A percentile compares a stretch with the other conserved stretches of the same genome.
These are phyloP conservation scores for Monascus ruber DNA, from an alignment of 2,329 filamentous ascomycete species.

Conservation along the genomic window DNA sequence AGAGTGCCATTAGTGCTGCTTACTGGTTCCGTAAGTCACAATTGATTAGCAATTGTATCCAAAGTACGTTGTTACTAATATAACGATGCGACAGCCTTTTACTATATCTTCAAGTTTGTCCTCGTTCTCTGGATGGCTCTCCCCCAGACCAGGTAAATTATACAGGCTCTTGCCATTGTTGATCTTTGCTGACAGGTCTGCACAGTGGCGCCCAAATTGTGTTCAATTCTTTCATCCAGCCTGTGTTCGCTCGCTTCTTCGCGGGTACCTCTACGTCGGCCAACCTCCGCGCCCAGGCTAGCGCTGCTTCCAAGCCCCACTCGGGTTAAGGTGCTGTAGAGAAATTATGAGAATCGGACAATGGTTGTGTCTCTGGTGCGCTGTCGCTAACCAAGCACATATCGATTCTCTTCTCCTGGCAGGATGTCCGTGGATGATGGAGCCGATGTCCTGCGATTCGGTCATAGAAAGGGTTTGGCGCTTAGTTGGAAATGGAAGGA, in stretches of 20 bases:
- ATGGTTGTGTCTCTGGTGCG: slow-evolving; percentile 6
- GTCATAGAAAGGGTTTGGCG: too few relatives aligned
- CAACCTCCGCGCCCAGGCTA: slow-evolving; percentile 80
- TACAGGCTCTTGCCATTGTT: slow-evolving; percentile 11
- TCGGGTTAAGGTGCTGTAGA: slow-evolving; percentile 43
- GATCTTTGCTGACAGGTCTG: slow-evolving; percentile 4
- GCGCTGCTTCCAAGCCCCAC: slow-evolving; percentile 52
- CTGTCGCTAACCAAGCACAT: slow-evolving; percentile 5
- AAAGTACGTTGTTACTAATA: slow-evolving; percentile 11
- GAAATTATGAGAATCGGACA: slow-evolving; percentile 10
- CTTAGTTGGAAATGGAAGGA: too few relatives aligned
- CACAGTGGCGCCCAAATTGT: slow-evolving; percentile 82
- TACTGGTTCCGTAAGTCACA: slow-evolving; percentile 54
- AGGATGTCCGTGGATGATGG: too few relatives aligned
- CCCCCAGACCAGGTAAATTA: slow-evolving; percentile 73
- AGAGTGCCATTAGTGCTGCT: slow-evolving; percentile 54
- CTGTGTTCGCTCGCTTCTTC: slow-evolving; percentile 91
- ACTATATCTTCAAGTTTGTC: slow-evolving; percentile 99
- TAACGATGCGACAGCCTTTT: slow-evolving; percentile 53
- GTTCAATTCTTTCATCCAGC: slow-evolving; percentile 91
- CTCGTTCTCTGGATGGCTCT: slow-evolving; percentile 97
- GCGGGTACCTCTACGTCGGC: slow-evolving; percentile 61
- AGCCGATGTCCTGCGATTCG: too few relatives aligned
- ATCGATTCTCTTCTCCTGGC: slow-evolving; percentile 10
- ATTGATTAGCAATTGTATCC: neutral